Conservation (phyloP, 2,329 filamentous ascomycete genomes). For the Bipolaris gigantea region DNA sequence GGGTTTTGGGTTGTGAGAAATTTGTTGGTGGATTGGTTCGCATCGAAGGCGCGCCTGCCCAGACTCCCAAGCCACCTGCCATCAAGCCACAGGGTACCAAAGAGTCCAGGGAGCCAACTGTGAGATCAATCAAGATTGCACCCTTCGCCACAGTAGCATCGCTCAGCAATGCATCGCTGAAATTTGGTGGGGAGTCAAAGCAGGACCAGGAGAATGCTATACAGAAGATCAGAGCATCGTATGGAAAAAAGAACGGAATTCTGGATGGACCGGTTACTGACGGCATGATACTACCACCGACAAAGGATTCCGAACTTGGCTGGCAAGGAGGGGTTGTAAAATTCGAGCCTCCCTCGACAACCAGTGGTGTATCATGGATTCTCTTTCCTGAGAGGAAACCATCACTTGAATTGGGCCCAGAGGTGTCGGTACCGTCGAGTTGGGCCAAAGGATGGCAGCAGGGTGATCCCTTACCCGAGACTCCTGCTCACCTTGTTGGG, state of each 20-base stretch:
- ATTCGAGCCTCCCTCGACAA: constrained; percentile 63
- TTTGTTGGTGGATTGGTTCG: constrained; percentile 86
- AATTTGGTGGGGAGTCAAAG: constrained; percentile 85
- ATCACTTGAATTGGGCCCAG: constrained; percentile 73
- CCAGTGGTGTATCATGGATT: constrained; percentile 63
- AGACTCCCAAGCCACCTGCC: constrained; percentile 64
- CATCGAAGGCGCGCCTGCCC: constrained; percentile 77
- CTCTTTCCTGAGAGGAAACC: constrained; percentile 75
- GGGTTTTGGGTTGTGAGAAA: constrained; percentile 68
- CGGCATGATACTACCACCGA: constrained; percentile 72
- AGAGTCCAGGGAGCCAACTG: constrained; percentile 49
- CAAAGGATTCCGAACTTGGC: constrained; percentile 56
- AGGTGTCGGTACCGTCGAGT: constrained; percentile 67
- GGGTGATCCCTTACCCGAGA: constrained; percentile 57
- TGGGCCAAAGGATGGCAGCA: constrained; percentile 53
- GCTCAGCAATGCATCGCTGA: constrained; percentile 67
- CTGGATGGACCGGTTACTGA: constrained; percentile 86
- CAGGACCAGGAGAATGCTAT: constrained; percentile 77
- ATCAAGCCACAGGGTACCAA: constrained; percentile 43
- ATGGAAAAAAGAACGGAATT: constrained; percentile 66
- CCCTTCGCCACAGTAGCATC: constrained; percentile 68
- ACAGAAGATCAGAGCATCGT: constrained; percentile 71
- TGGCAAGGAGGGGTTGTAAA: constrained; percentile 86
- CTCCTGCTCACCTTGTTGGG: constrained; percentile 71
- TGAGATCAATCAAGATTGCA: constrained; percentile 73